A percentile compares a stretch with the other conserved stretches of the same genome.
phyloP scores from a whole-genome alignment of 2,329 filamentous ascomycete species.

The Xylogone sp. region DNA sequence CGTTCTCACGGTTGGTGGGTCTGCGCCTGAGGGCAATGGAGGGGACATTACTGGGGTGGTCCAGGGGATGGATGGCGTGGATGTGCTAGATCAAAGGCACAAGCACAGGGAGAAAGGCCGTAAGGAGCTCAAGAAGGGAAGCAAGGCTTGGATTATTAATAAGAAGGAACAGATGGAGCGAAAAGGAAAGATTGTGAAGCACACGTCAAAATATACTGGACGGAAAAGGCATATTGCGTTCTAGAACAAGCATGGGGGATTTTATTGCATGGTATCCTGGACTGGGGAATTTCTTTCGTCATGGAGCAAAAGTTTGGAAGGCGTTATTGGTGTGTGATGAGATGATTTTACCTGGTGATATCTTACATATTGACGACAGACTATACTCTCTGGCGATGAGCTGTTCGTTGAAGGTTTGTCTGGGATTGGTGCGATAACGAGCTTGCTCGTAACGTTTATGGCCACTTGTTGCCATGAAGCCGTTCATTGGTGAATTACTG shows the following conservation, averaged over 20 bases:
- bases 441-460: too few relatives aligned
- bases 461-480: too few relatives aligned
- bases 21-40: slow-evolving; percentile 42
- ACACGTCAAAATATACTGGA: slow-evolving; percentile 89
- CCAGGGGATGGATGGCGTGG: slow-evolving; percentile 81
- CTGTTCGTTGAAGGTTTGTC: too few relatives aligned
- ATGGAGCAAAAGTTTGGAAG: too few relatives aligned
- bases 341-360: too few relatives aligned
- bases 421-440: too few relatives aligned
- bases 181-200: slow-evolving; percentile 93
- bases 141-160: slow-evolving; percentile 77
- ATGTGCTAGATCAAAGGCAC: slow-evolving; percentile 68
- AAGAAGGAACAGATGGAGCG: slow-evolving; percentile 92
- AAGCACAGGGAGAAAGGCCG: slow-evolving; percentile 43
- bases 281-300: not conserved
- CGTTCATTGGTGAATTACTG: too few relatives aligned
- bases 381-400: too few relatives aligned
- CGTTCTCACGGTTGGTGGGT: slow-evolving; percentile 81
- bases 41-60: slow-evolving; percentile 91
- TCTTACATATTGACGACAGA: too few relatives aligned
- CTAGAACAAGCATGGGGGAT: slow-evolving; percentile 35
- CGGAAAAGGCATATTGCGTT: slow-evolving; percentile 79
- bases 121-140: slow-evolving; percentile 69
- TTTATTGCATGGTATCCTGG: slow-evolving; percentile 24
- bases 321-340: too few relatives aligned